Percentiles rank a stretch among this genome's conserved stretches.
Conservation (phyloP, 1,139 yeast species). For the Scheffersomyces cryptocercus region DNA sequence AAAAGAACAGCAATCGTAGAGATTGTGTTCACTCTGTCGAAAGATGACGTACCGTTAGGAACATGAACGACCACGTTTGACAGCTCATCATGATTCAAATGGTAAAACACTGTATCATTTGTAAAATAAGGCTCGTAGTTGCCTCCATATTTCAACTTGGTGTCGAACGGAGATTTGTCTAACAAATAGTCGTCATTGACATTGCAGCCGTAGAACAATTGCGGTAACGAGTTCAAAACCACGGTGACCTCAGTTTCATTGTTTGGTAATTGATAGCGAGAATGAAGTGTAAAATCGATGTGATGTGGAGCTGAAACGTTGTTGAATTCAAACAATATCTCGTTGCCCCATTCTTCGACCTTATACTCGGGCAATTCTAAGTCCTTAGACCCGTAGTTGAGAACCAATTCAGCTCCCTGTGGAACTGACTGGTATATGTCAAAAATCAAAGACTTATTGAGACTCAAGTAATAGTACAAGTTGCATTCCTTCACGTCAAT, state of each 20-base stretch:
- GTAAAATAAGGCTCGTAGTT: slow-evolving; percentile 41
- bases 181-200: slow-evolving; percentile 27
- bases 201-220: slow-evolving; percentile 37
- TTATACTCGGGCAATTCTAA: slow-evolving; percentile 47
- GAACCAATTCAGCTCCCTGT: slow-evolving; percentile 21
- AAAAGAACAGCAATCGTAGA: slow-evolving; percentile 14
- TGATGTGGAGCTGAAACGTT: slow-evolving; percentile 6
- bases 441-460: slow-evolving; percentile 38
- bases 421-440: slow-evolving; percentile 42
- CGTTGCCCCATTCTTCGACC: slow-evolving; percentile 44
- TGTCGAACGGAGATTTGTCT: slow-evolving; percentile 40
- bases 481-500: slow-evolving; percentile 33
- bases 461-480: slow-evolving; percentile 32
- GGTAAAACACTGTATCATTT: slow-evolving; percentile 44
- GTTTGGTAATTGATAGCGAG: slow-evolving; percentile 40
- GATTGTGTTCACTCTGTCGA: slow-evolving; percentile 14
- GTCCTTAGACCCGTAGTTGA: slow-evolving; percentile 35
- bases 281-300: slow-evolving; percentile 33
- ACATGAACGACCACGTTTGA: slow-evolving; percentile 12
- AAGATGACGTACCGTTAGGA: slow-evolving; percentile 22
- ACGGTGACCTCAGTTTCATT: slow-evolving; percentile 8
- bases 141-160: slow-evolving; percentile 30
- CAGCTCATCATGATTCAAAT: slow-evolving; percentile 15
- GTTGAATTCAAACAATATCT: slow-evolving; percentile 33
- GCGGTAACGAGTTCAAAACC: slow-evolving; percentile 20